These are phyloP conservation scores for Coelastrella sp. DNA, from an alignment of 139 green algal species.

Conservation along the genomic window DNA sequence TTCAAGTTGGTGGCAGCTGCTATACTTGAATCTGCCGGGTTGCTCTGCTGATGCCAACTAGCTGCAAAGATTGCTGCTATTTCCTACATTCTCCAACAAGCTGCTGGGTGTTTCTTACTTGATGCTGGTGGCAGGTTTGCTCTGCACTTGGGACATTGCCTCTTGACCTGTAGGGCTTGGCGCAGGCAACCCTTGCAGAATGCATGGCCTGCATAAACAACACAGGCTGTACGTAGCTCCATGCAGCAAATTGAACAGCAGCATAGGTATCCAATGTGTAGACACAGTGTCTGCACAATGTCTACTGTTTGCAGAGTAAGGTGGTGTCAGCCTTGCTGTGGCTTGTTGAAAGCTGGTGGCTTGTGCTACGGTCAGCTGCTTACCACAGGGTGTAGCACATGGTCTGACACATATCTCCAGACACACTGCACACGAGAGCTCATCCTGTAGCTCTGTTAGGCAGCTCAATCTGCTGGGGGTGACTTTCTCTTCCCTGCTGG, in stretches of 20 bases:
- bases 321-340: no score
- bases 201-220: constrained; percentile 35
- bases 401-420: constrained; percentile 60
- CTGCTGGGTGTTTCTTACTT: constrained; percentile 7
- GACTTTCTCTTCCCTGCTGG: neutral
- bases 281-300: no score
- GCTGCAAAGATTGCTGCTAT: no score
- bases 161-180: constrained; percentile 40
- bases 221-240: no score
- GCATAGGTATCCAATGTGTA: no score
- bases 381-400: constrained; percentile 60
- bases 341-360: neutral
- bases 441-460: constrained; percentile 50
- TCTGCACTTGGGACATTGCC: constrained; percentile 60
- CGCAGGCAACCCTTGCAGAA: constrained; percentile 53
- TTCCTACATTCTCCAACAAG: neutral
- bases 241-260: no score
- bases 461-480: constrained; percentile 44
- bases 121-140: constrained; percentile 32
- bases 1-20: no score
- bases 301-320: no score
- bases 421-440: constrained; percentile 60
- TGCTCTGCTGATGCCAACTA: no score
- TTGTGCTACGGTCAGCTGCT: neutral
- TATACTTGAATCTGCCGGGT: no score